phyloP scores from a whole-genome alignment of 345 rosid species.

The Brassica juncea region DNA sequence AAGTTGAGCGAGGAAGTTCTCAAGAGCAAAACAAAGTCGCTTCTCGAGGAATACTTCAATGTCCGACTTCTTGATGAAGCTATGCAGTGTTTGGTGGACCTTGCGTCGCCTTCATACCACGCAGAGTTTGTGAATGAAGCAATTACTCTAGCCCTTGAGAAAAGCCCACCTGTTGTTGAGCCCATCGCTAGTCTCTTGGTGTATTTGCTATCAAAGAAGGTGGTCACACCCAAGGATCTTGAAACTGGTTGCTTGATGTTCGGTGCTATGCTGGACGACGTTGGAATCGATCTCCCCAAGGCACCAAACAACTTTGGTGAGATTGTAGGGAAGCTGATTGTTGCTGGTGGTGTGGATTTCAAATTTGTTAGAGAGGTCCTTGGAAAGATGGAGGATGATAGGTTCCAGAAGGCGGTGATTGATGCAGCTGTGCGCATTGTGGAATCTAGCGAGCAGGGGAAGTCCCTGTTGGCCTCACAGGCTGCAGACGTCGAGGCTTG shows the following conservation, averaged over 20 bases:
- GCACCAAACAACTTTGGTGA: slow-evolving; percentile 78
- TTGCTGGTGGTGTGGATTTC: slow-evolving; percentile 59
- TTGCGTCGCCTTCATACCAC: slow-evolving; percentile 59
- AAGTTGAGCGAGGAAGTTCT: slow-evolving; percentile 50
- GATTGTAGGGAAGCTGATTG: slow-evolving; percentile 57
- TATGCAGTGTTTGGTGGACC: slow-evolving; percentile 61
- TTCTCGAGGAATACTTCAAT: slow-evolving; percentile 68
- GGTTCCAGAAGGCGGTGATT: slow-evolving; percentile 47
- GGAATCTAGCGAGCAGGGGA: slow-evolving; percentile 34
- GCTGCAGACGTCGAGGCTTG: slow-evolving; percentile 38
- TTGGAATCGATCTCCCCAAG: slow-evolving; percentile 79
- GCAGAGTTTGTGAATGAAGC: slow-evolving; percentile 78
- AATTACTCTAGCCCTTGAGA: slow-evolving; percentile 59
- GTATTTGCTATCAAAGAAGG: slow-evolving; percentile 49
- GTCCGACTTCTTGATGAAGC: slow-evolving; percentile 61
- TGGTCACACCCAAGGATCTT: slow-evolving; percentile 53
- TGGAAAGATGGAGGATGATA: slow-evolving; percentile 60
- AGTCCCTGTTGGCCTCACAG: slow-evolving; percentile 30
- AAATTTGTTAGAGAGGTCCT: slow-evolving; percentile 55
- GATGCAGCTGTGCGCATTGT: slow-evolving; percentile 36
- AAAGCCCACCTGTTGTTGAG: slow-evolving; percentile 58
- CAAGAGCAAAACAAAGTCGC: slow-evolving; percentile 50
- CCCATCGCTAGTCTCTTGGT: slow-evolving; percentile 52
- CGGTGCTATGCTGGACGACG: slow-evolving; percentile 65
- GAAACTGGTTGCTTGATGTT: slow-evolving; percentile 60